Conservation (phyloP, 768 basidiomycete genomes). For the Zangia roseola region DNA sequence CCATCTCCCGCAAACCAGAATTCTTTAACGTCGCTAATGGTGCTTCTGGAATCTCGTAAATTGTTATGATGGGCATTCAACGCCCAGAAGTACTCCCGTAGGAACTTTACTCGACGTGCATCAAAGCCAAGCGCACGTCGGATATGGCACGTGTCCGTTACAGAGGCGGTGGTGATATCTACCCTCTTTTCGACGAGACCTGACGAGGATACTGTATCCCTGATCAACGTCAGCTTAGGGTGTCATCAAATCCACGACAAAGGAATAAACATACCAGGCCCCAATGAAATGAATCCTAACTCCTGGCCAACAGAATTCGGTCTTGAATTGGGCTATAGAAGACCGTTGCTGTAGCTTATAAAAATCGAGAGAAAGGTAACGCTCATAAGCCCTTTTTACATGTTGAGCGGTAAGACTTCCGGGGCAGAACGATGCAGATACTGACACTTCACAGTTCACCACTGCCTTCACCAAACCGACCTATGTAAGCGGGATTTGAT, state of each 20-base stretch:
- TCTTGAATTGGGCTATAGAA: constrained; percentile 25
- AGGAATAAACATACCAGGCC: constrained; percentile 27
- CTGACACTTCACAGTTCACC: not conserved
- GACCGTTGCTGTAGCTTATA: constrained; percentile 7
- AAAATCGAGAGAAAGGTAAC: constrained; percentile 25
- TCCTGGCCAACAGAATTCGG: constrained; percentile 20
- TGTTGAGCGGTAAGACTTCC: not conserved
- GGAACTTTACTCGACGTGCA: constrained; percentile 14
- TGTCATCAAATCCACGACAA: not conserved
- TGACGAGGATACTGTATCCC: constrained; percentile 16
- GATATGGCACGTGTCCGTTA: constrained; percentile 10
- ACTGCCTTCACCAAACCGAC: too few species aligned
- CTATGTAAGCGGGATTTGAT: too few species aligned
- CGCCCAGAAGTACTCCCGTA: constrained; percentile 12
- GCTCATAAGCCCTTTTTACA: not conserved
- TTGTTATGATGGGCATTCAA: not conserved
- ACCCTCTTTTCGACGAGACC: constrained; percentile 5
- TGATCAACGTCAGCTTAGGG: not conserved
- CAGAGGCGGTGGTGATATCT: constrained; percentile 1
- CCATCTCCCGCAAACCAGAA: constrained; percentile 13
- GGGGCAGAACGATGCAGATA: not conserved
- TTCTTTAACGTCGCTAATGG: constrained; percentile 7
- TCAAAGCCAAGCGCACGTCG: constrained; percentile 16
- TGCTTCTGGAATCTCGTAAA: not conserved
- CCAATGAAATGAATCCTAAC: constrained; percentile 35